Evolutionary conservation across 116 monocot genomes (phyloP), one percentile per base, ranked within the genome.

Genomic region (Iris pallida): DNA sequence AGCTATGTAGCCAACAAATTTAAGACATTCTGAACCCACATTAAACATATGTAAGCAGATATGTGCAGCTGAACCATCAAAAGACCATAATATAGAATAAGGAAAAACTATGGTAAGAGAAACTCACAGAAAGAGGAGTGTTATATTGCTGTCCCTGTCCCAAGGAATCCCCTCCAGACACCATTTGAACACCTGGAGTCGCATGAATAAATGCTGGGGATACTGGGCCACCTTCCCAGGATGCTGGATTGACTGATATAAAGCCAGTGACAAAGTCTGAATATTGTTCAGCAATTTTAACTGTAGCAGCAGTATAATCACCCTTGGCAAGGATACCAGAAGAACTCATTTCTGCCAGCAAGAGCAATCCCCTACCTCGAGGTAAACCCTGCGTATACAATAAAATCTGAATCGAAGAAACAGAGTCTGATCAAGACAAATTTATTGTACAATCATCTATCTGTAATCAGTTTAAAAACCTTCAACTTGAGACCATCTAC

Each of bases 311-410:
- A 59, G 97, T 97, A 78, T 97, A 97, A 57, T 90, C 92, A 17
- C 87, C 97, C 5, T 71, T 90, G 3, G 97, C 97, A 51, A 92
- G 92, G 65, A 85, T 97, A 56, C 93, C 97, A 43, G 85, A 69
- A n/a, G 97, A 92, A 52, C 97, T 97, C 97, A 97, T 97, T 76
- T 97, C 97, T 17, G 97, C 92, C 53, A 97, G 87, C 74, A 97
- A 75, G 13, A 97, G 72, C 51, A 97, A 53, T 30, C 90, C 97
- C 60, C 81, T 81, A 61, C 88, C 88, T 75, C 59, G 78, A 66
- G 90, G 80, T 53, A 97, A 63, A 12, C 97, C 97, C 97, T 97
- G 59, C 15, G 7, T 5, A 61, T 45, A 61, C 6, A 44, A 16
- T 30, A 30, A 30, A 30, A 30, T 30, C 30, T 30, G 30, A 30